Evolutionary conservation across 352 stramenopile genomes (phyloP).

Genomic region (Globisporangium nodosum): DNA sequence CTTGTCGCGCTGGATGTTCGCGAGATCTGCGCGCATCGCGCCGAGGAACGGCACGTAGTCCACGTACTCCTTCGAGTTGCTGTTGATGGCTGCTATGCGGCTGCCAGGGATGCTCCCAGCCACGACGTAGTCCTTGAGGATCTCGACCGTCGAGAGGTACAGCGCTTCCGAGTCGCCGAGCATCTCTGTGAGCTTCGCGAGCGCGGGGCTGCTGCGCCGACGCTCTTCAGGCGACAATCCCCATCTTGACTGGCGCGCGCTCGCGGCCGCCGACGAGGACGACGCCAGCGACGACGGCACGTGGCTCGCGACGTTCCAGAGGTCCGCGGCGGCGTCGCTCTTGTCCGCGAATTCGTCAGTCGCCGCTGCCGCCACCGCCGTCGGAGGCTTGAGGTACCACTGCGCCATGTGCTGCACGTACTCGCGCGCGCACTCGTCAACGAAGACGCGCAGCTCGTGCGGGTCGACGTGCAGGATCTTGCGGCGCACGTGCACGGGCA

Average conservation of each 20-base stretch:
- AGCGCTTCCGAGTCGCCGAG: conserved; percentile 78
- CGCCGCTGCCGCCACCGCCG: conserved; percentile 4
- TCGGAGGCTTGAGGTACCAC: conserved; percentile 59
- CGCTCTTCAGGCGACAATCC: conserved; percentile 47
- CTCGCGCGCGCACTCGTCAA: conserved; percentile 69
- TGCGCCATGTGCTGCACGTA: conserved; percentile 63
- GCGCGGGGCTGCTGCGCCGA: conserved; percentile 53
- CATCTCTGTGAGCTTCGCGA: conserved; percentile 71
- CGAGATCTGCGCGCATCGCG: conserved; percentile 69
- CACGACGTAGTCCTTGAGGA: conserved; percentile 71
- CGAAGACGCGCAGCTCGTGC: conserved; percentile 61
- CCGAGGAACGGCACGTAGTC: conserved; percentile 82
- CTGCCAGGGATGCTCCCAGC: conserved; percentile 63
- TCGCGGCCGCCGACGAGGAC: conserved; percentile 16
- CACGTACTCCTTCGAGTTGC: conserved; percentile 74
- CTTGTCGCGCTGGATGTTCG: conserved; percentile 78
- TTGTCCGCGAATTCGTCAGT: too few species aligned
- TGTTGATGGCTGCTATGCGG: conserved; percentile 34
- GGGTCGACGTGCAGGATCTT: conserved; percentile 78
- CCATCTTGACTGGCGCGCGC: conserved; percentile 14
- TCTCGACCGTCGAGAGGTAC: conserved; percentile 75
- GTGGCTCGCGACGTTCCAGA: conserved; percentile 74
- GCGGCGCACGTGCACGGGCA: conserved; percentile 75
- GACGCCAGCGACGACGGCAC: conserved; percentile 36
- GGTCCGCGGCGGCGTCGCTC: conserved; percentile 9